phyloP scores from a whole-genome alignment of 768 basidiomycete species.

The Tephrocybe sp. region DNA sequence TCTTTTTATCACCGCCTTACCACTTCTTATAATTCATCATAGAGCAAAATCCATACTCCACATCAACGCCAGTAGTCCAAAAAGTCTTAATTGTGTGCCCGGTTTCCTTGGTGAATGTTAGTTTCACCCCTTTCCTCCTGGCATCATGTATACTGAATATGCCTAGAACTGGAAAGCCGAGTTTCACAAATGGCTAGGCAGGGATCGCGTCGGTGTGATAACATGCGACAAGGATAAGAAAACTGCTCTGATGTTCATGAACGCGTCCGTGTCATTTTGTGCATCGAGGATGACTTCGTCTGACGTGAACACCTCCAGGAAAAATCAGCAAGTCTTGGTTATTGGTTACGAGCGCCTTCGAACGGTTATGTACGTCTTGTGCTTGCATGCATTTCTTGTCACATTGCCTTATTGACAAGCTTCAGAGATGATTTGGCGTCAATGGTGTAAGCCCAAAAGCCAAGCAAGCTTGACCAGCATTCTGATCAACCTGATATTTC shows the following conservation, averaged over 20 bases:
- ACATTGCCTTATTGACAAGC: not conserved
- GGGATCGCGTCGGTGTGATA: slow-evolving; percentile 47
- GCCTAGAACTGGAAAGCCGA: slow-evolving; percentile 95
- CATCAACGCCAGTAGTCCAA: slow-evolving; percentile 53
- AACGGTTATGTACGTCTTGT: slow-evolving; percentile 62
- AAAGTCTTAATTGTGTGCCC: slow-evolving; percentile 95
- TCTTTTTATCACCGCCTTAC: not conserved
- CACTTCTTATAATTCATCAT: not conserved
- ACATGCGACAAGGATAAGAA: slow-evolving; percentile 49
- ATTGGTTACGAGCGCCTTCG: slow-evolving; percentile 94
- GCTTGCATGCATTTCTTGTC: not conserved
- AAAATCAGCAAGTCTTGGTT: slow-evolving; percentile 81
- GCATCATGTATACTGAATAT: slow-evolving; percentile 2
- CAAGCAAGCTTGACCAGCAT: not conserved
- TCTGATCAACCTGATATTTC: slow-evolving; percentile 3
- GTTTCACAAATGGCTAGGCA: slow-evolving; percentile 88
- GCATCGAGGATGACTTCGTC: not conserved
- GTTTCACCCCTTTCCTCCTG: slow-evolving; percentile 19
- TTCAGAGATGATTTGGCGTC: slow-evolving; percentile 47
- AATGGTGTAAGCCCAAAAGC: slow-evolving; percentile 53
- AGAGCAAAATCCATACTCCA: slow-evolving; percentile 86
- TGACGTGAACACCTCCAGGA: slow-evolving; percentile 37
- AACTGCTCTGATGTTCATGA: slow-evolving; percentile 67
- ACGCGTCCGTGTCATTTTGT: slow-evolving; percentile 49
- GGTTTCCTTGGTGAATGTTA: slow-evolving; percentile 81